Conservation (phyloP, 208 protist genomes). For the Porcisia hertigi region DNA sequence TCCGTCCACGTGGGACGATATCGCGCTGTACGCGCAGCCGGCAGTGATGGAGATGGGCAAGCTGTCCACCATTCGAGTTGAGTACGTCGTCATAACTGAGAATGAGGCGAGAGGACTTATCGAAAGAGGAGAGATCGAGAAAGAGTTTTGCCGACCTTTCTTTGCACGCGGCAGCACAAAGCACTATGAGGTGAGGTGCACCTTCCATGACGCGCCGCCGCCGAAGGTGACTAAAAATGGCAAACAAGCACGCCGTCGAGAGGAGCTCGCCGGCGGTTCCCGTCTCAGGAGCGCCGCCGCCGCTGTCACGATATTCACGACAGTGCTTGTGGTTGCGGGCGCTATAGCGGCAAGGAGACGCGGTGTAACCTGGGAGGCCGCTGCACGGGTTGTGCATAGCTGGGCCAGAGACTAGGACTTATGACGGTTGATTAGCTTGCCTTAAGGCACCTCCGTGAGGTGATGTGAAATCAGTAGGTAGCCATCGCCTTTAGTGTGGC, state of each 20-base stretch:
- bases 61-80: slow-evolving; percentile 52
- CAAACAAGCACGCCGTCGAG: neutral
- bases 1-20: slow-evolving; percentile 27
- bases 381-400: slow-evolving; percentile 2
- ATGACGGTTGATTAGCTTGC: neutral
- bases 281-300: neutral
- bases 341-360: neutral
- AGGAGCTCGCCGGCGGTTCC: neutral
- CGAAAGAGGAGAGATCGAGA: slow-evolving; percentile 24
- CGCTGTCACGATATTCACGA: neutral
- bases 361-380: slow-evolving; percentile 1
- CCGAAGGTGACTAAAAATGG: slow-evolving; percentile 9
- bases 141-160: slow-evolving; percentile 43
- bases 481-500: neutral
- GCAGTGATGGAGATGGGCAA: slow-evolving; percentile 34
- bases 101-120: slow-evolving; percentile 32
- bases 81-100: slow-evolving; percentile 41
- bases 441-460: neutral
- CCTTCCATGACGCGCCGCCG: slow-evolving; percentile 9
- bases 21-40: slow-evolving; percentile 39
- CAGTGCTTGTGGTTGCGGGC: neutral
- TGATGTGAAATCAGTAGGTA: too few species aligned
- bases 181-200: slow-evolving; percentile 42
- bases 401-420: neutral
- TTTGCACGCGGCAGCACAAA: slow-evolving; percentile 31